These are phyloP conservation scores for Sphagnum magellanicum DNA, from an alignment of 228 moss, liverwort and hornwort genomes.

Conservation along the genomic window DNA sequence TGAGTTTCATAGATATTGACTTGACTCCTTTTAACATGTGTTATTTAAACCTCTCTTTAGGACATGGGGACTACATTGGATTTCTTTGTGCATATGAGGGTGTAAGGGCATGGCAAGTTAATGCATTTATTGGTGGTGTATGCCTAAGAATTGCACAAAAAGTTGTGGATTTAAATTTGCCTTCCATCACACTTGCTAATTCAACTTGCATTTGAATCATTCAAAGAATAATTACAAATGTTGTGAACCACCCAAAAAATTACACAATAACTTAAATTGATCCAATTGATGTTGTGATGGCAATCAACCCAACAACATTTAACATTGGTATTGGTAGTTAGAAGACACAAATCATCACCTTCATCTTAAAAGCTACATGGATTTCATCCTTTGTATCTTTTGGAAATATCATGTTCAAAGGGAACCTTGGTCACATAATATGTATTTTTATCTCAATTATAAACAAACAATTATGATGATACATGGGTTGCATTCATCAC, in stretches of 20 bases:
- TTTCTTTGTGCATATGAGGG: constrained; percentile 58
- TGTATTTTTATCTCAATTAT: constrained; percentile 67
- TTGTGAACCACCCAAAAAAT: constrained; percentile 34
- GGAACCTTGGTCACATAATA: constrained; percentile 54
- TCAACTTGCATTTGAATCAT: constrained; percentile 41
- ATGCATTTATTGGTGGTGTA: constrained; percentile 39
- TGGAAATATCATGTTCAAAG: constrained; percentile 54
- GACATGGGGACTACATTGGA: constrained; percentile 43
- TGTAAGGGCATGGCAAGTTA: constrained; percentile 35
- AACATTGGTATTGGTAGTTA: constrained; percentile 28
- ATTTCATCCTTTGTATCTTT: constrained; percentile 41
- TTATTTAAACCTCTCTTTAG: not conserved
- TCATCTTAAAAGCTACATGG: constrained; percentile 44
- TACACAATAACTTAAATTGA: constrained; percentile 42
- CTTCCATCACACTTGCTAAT: constrained; percentile 66
- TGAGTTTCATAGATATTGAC: too few species aligned
- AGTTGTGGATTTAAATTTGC: constrained; percentile 63
- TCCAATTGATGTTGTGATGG: constrained; percentile 40
- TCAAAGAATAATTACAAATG: constrained; percentile 61
- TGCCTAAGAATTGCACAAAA: constrained; percentile 32
- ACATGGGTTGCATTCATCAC: too few species aligned
- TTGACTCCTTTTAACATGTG: not conserved
- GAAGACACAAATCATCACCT: constrained; percentile 27
- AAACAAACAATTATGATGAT: constrained; percentile 24
- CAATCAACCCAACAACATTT: constrained; percentile 44